These are phyloP conservation scores for Coniochaeta hoffmannii DNA, from an alignment of 2,329 filamentous ascomycete genomes.

Conservation along the genomic window DNA sequence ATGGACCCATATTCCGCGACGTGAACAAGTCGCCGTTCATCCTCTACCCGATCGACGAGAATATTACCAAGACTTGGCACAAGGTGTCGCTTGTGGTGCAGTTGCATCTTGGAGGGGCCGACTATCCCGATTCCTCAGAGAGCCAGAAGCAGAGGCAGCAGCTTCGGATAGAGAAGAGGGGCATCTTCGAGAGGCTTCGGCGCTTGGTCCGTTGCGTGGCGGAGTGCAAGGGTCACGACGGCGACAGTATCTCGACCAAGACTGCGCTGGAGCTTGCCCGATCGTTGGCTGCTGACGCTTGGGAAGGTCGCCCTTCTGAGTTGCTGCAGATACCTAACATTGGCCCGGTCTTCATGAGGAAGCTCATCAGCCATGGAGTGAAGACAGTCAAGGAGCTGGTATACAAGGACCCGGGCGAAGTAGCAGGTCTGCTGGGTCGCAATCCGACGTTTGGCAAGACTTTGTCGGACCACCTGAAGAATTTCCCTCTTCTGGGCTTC, in stretches of 20 bases:
- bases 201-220: constrained; percentile 68
- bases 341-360: constrained; percentile 67
- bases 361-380: constrained; percentile 64
- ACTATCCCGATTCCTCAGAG: constrained; percentile 49
- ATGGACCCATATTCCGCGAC: constrained; percentile 62
- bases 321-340: constrained; percentile 77
- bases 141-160: constrained; percentile 41
- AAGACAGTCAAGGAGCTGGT: constrained; percentile 65
- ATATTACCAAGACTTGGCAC: constrained; percentile 57
- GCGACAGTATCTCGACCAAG: constrained; percentile 59
- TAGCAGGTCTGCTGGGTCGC: constrained; percentile 69
- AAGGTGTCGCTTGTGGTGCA: constrained; percentile 78
- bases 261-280: constrained; percentile 71
- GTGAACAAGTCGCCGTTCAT: constrained; percentile 64
- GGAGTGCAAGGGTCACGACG: constrained; percentile 55
- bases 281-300: constrained; percentile 65
- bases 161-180: constrained; percentile 50
- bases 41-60: constrained; percentile 63
- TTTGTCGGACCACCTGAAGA: constrained; percentile 53
- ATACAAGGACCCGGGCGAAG: constrained; percentile 56
- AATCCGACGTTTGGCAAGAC: constrained; percentile 78
- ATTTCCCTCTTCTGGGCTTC: constrained; percentile 58
- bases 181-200: constrained; percentile 62
- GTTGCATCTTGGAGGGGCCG: constrained; percentile 59
- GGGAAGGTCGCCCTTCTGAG: constrained; percentile 77